phyloP scores from a whole-genome alignment of 1,139 yeast genomes.

The Hansenula lynferdii region DNA sequence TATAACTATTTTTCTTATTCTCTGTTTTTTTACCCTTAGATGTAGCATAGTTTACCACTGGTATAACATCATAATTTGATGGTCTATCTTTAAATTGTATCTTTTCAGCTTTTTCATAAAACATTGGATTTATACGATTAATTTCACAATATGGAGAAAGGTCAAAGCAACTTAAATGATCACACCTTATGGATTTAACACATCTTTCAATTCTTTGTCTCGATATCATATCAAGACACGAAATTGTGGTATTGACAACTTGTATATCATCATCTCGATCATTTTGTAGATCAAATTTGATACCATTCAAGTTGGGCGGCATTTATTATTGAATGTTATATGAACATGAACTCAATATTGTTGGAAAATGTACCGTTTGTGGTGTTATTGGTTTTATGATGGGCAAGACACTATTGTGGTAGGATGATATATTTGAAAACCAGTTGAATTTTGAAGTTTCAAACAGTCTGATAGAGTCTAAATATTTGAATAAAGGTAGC shows the following conservation, averaged over 20 bases:
- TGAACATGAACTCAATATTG: background rate
- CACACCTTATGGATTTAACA: background rate
- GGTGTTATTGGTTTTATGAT: background rate
- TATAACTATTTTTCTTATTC: background rate
- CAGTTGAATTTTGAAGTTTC: too few species aligned
- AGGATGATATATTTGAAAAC: too few species aligned
- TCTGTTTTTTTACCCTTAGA: background rate
- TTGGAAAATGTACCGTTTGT: background rate
- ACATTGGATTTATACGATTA: background rate
- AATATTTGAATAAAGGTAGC: too few species aligned
- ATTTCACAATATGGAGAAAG: slow-evolving; percentile 1
- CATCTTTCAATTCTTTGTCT: background rate
- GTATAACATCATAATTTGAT: background rate
- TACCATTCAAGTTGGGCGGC: background rate
- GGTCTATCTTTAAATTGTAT: background rate
- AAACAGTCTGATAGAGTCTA: too few species aligned
- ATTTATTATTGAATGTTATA: background rate
- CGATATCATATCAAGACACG: slow-evolving; percentile 2
- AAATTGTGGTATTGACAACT: background rate
- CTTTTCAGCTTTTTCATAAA: background rate
- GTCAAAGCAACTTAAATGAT: slow-evolving; percentile 2
- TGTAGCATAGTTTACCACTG: background rate
- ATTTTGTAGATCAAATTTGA: background rate
- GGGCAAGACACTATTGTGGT: too few species aligned
- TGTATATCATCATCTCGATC: background rate